Evolutionary conservation across 2,329 filamentous ascomycete species (phyloP).

Genomic region (Coccinonectria pachysandricola): DNA sequence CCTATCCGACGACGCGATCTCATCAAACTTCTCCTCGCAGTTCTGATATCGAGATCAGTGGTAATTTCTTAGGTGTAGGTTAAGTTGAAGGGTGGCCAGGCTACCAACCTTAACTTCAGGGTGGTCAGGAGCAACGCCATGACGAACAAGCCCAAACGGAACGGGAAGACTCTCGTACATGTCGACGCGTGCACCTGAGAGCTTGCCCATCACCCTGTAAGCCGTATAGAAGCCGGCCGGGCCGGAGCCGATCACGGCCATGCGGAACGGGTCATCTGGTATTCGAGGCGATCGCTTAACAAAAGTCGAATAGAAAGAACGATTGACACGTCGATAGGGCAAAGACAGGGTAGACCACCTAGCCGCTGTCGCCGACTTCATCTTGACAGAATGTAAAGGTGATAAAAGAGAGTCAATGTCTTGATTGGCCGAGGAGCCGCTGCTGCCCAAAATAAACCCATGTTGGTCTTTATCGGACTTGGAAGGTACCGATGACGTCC

Average conservation of each 20-base stretch:
- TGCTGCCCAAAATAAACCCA: no score
- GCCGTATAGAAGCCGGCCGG: slow-evolving; percentile 95
- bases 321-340: no score
- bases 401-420: no score
- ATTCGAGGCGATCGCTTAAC: slow-evolving; percentile 8
- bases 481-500: no score
- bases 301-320: slow-evolving; percentile 6
- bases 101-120: slow-evolving; percentile 80
- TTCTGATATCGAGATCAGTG: slow-evolving; percentile 65
- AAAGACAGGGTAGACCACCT: no score
- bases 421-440: no score
- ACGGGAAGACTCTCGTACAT: slow-evolving; percentile 96
- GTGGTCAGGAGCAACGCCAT: slow-evolving; percentile 96
- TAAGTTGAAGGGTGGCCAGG: slow-evolving; percentile 2
- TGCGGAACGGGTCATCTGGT: slow-evolving; percentile 50
- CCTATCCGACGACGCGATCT: slow-evolving; percentile 69
- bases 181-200: slow-evolving; percentile 65
- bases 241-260: slow-evolving; percentile 87
- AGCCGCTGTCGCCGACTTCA: slow-evolving; percentile 5
- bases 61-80: no score
- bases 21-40: slow-evolving; percentile 85
- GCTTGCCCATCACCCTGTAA: slow-evolving; percentile 69
- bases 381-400: slow-evolving; percentile 3
- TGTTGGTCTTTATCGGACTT: no score
- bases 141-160: slow-evolving; percentile 84